phyloP scores from a whole-genome alignment of 1,139 yeast genomes.

The Trichomonascaceae sp. region DNA sequence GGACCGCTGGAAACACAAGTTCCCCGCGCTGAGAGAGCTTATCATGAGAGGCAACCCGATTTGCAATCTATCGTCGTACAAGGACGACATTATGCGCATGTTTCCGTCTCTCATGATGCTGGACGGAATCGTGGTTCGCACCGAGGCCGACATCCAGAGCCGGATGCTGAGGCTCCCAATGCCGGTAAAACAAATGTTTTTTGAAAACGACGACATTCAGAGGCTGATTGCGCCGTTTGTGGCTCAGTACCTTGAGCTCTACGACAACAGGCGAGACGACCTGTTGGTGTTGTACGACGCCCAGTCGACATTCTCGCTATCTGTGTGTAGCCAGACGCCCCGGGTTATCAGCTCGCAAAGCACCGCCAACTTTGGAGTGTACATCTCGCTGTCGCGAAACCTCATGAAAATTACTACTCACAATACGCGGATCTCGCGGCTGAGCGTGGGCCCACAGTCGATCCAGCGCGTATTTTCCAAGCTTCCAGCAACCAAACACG shows the following conservation, averaged over 20 bases:
- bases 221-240: slow-evolving; percentile 62
- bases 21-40: slow-evolving; percentile 60
- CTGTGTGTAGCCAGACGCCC: slow-evolving; percentile 36
- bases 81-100: slow-evolving; percentile 48
- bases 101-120: slow-evolving; percentile 72
- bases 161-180: slow-evolving; percentile 29
- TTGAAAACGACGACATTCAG: slow-evolving; percentile 67
- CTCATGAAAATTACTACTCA: slow-evolving; percentile 52
- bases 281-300: slow-evolving; percentile 62
- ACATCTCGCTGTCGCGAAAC: slow-evolving; percentile 56
- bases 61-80: slow-evolving; percentile 36
- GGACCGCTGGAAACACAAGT: slow-evolving; percentile 69
- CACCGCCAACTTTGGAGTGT: slow-evolving; percentile 18
- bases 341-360: slow-evolving; percentile 17
- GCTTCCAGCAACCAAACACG: slow-evolving; percentile 68
- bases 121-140: slow-evolving; percentile 68
- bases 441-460: slow-evolving; percentile 59
- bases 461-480: slow-evolving; percentile 49
- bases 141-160: slow-evolving; percentile 49
- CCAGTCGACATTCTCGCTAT: slow-evolving; percentile 74
- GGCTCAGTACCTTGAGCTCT: slow-evolving; percentile 56
- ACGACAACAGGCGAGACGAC: slow-evolving; percentile 71
- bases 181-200: slow-evolving; percentile 46
- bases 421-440: slow-evolving; percentile 40
- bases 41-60: slow-evolving; percentile 72